Evolutionary conservation across 106 monocot species (phyloP), one percentile per base, ranked within the genome.

Genomic region (Allium cepa): DNA sequence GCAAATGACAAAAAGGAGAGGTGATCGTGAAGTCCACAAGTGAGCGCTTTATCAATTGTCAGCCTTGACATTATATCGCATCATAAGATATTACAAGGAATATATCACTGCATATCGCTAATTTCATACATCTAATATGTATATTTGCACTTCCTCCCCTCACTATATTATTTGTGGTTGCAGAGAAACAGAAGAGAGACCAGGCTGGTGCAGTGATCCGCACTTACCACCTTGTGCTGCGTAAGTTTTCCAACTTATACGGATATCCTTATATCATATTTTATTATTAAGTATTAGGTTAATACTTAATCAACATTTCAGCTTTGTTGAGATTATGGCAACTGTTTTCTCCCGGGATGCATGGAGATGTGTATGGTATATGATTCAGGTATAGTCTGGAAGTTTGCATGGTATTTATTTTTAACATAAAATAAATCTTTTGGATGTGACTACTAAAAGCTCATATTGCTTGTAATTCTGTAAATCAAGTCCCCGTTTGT

Each of bases 241-340:
- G 81, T 85, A 81, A 65, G 49, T n/a, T 28, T 57, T 57, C 55
- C 49, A 65, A 16, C 22, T 36, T 36, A 5, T 36, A 36, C 36
- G 1, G 3, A 4, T 36, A 36, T 36, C 36, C 36, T 36, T 5
- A 36, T 36, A 36, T 36, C 36, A 36, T 36, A 5, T 36, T 36
- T 3, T 36, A 36, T 36, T 36, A 36, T 36, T 4, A 36, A 36
- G 36, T 36, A 4, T 4, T 36, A 36, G 36, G 36, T 36, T 36
- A 36, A 36, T 36, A 36, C 5, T 36, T 36, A 36, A 36, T 36
- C 5, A 2, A 36, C 36, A 36, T 3, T 52, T 49, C 73, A 86
- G 86, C 14, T 86, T 82, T 70, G 86, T 86, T 10, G 86, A 86
- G 70, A 86, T 86, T 27, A 86, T 86, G 86, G 86, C 86, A 11